Conservation (phyloP, 1,284 basidiomycete genomes). For the Lignosus rhinocerotis region DNA sequence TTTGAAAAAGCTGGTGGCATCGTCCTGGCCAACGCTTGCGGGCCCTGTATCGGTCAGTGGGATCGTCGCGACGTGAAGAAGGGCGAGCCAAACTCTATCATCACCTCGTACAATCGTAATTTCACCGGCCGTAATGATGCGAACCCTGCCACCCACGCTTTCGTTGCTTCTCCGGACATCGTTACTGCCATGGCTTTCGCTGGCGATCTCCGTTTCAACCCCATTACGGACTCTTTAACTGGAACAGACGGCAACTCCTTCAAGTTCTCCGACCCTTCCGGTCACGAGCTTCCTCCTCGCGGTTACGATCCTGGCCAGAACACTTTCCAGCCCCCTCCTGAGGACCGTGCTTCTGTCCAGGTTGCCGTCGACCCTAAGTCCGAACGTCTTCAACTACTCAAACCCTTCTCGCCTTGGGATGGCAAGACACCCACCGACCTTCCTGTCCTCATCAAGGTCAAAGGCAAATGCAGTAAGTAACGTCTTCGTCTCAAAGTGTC, state of each 20-base stretch:
- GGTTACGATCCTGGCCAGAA: conserved; percentile 97
- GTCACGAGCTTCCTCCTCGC: conserved; percentile 89
- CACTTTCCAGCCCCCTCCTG: conserved; percentile 95
- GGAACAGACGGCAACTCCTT: conserved; percentile 96
- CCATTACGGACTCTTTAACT: conserved; percentile 86
- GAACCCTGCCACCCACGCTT: conserved; percentile 98
- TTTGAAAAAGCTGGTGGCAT: conserved; percentile 90
- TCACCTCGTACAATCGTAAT: conserved; percentile 99
- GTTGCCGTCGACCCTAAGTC: conserved; percentile 89
- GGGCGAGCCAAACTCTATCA: conserved; percentile 96
- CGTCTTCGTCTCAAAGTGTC: conserved; percentile 3
- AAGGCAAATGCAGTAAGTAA: conserved; percentile 94
- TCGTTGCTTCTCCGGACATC: conserved; percentile 97
- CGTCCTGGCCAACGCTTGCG: conserved; percentile 98
- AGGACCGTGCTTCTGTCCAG: conserved; percentile 79
- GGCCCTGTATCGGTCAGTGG: conserved; percentile 99
- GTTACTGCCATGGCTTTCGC: conserved; percentile 98
- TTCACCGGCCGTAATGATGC: conserved; percentile 99
- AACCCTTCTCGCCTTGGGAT: conserved; percentile 92
- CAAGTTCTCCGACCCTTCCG: conserved; percentile 91
- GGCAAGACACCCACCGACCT: conserved; percentile 90
- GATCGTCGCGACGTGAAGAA: conserved; percentile 96
- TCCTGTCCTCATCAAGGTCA: conserved; percentile 96
- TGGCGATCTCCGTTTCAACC: conserved; percentile 96
- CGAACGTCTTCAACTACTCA: conserved; percentile 93